These are phyloP conservation scores for Nigrospora oryzae DNA, from an alignment of 2,329 filamentous ascomycete genomes.

Conservation along the genomic window DNA sequence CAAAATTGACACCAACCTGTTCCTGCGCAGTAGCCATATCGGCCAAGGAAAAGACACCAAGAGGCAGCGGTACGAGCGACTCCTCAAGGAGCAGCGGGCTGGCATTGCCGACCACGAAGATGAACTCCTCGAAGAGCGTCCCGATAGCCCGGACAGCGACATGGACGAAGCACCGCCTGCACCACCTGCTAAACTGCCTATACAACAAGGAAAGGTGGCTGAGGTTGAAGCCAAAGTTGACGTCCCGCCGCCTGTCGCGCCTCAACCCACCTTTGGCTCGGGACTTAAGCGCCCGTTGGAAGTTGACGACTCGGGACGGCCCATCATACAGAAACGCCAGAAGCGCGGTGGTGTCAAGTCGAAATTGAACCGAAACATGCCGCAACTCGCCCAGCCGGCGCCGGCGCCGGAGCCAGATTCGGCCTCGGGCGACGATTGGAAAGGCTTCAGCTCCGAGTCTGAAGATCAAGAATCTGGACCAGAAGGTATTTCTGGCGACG, in stretches of 20 bases:
- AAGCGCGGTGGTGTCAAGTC: conserved; percentile 55
- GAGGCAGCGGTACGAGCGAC: conserved; percentile 56
- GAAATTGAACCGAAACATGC: conserved; percentile 36
- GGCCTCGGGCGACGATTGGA: conserved; percentile 47
- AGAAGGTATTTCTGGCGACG: conserved; percentile 9
- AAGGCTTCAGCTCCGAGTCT: conserved; percentile 47
- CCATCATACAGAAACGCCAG: conserved; percentile 76
- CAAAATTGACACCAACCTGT: conserved; percentile 74
- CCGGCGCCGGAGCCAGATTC: conserved; percentile 30
- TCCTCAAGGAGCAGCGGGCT: conserved; percentile 54
- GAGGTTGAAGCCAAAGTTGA: neutral
- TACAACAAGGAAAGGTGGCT: neutral
- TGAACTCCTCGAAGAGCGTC: conserved; percentile 38
- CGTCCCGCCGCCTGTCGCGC: neutral
- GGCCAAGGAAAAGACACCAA: conserved; percentile 67
- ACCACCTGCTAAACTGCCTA: neutral
- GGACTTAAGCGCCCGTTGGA: conserved; percentile 85
- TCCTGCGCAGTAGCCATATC: conserved; percentile 69
- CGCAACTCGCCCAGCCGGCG: conserved; percentile 8
- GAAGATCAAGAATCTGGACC: conserved; percentile 7
- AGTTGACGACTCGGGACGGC: conserved; percentile 67
- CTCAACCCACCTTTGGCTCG: conserved; percentile 44
- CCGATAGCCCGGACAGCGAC: neutral
- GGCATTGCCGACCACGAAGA: conserved; percentile 51
- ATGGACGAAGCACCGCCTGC: conserved; percentile 3